Percentiles rank a stretch among this genome's conserved stretches.
These are phyloP conservation scores for Cladosporium oxysporum DNA, from an alignment of 2,329 filamentous ascomycete species.

Conservation along the genomic window DNA sequence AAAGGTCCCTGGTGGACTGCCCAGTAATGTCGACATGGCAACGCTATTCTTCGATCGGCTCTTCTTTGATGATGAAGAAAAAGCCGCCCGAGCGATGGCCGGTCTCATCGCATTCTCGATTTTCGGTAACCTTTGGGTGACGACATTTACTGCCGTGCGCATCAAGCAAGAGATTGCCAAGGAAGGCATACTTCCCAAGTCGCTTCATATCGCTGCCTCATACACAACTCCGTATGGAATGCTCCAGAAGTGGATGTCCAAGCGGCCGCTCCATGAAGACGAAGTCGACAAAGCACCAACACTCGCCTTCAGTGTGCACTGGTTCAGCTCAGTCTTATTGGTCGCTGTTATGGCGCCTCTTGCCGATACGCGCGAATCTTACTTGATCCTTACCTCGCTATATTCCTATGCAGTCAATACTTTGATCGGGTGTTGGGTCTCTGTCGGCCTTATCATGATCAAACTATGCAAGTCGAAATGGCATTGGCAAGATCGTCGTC, in stretches of 20 bases:
- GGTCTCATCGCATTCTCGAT: neutral
- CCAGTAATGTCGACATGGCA: constrained; percentile 28
- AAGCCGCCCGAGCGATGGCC: constrained; percentile 36
- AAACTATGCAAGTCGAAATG: constrained; percentile 23
- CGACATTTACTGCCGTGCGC: constrained; percentile 56
- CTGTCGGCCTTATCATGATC: constrained; percentile 38
- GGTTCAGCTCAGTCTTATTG: constrained; percentile 40
- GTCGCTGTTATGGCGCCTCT: constrained; percentile 37
- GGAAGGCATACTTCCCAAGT: constrained; percentile 56
- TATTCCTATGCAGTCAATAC: constrained; percentile 46
- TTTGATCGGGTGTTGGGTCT: constrained; percentile 19
- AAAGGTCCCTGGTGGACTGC: constrained; percentile 19
- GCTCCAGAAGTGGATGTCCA: constrained; percentile 28
- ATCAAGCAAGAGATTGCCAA: constrained; percentile 64
- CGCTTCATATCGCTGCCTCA: constrained; percentile 49
- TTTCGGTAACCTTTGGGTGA: neutral
- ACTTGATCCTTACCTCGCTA: constrained; percentile 39
- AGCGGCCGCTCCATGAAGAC: constrained; percentile 22
- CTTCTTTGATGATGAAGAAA: constrained; percentile 24
- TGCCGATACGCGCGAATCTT: constrained; percentile 29
- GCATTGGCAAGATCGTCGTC: constrained; percentile 27
- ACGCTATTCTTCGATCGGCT: constrained; percentile 37
- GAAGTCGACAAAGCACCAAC: constrained; percentile 41
- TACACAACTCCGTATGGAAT: constrained; percentile 35
- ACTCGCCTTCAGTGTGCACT: constrained; percentile 43